Evolutionary conservation across 1,139 yeast species (phyloP), one percentile per base, ranked within the genome.

Genomic region (Hyphopichia buzzinii): DNA sequence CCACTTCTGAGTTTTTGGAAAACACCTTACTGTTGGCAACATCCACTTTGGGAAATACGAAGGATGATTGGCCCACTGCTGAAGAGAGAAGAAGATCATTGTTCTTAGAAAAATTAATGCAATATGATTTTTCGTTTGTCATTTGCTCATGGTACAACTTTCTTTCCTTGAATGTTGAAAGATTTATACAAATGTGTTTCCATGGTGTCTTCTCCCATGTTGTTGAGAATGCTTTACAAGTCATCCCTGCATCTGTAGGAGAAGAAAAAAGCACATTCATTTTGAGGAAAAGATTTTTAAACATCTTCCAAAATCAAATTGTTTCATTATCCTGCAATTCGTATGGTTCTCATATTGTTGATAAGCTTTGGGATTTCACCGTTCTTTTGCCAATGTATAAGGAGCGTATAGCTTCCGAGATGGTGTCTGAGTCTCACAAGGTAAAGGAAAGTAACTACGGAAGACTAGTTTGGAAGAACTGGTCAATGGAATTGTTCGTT

Each of bases 201-300:
- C 96, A 89, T 57, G 94, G 96, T 10, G 94, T 88, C 2, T 87
- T 86, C 47, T 87, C 95, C 2, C 96, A 86, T 55, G 89, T 86
- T 27, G 78, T 89, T 23, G 94, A 85, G 51, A 67, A 73, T 41
- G 72, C 84, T 2, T 57, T 85, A 35, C 62, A 61, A 4, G 68
- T 68, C 11, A 42, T 49, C 7, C 59, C 61, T 8, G 49, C 52
- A 2, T 39, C 52, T 14, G 57, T 49, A 26, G 62, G 51, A n/a
- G 74, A 70, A 48, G 75, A 83, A 1, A 72, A 72, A 36, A 57
- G 69, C 7, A 67, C 74, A 8, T 77, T 76, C 24, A 63, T 75
- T 25, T 65, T 85, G 26, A 69, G 80, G 44, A 81, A 95, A 50
- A 78, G 90, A 50, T 59, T 90, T 26, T 64, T 90, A 42, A 89